Evolutionary conservation across 306 rosid species (phyloP), one percentile per base, ranked within the genome.

Genomic region (Abrus precatorius): DNA sequence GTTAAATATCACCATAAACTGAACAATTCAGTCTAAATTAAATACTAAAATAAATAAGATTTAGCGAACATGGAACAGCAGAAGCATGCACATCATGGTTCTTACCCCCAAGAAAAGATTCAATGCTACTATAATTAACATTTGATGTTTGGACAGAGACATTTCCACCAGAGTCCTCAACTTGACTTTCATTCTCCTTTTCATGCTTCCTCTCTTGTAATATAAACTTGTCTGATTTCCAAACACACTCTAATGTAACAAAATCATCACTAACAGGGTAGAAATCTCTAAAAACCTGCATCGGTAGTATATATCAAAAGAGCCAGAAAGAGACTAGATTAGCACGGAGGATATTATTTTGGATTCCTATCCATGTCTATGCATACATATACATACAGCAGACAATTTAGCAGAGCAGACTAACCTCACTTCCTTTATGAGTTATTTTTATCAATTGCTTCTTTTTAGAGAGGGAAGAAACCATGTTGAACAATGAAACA

Each of bases 211-310:
- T 89, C 85, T 95, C 99, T 5, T 77, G 62, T 81, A 91, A 85
- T 44, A 81, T 74, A 78, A 86, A 95, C 86, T 92, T 91, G 70
- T 91, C 95, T 32, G 84, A 79, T 62, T 85, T 60, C 98, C 97
- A 94, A 5, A 84, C 84, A 49, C 97, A 92, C 74, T 90, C 93
- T 73, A 94, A 79, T 77, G 72, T 63, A 50, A 87, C 79, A 83
- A 77, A 85, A 77, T 91, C 95, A 57, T 81, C 88, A 73, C 88
- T 87, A 32, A 75, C 82, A 27, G 99, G 97, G 82, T 82, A 93
- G 81, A 79, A 82, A 82, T 93, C 97, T 84, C 97, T 85, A 72
- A 87, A 91, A 71, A 88, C 89, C 97, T 93, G 88, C 61, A 57
- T 65, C 73, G 33, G 13, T 52, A 32, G 73, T n/a, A 75, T 11